Percentiles rank a stretch among this genome's conserved stretches.
These are phyloP conservation scores for Leccinum pellstonianum DNA, from an alignment of 768 basidiomycete genomes.

Conservation along the genomic window DNA sequence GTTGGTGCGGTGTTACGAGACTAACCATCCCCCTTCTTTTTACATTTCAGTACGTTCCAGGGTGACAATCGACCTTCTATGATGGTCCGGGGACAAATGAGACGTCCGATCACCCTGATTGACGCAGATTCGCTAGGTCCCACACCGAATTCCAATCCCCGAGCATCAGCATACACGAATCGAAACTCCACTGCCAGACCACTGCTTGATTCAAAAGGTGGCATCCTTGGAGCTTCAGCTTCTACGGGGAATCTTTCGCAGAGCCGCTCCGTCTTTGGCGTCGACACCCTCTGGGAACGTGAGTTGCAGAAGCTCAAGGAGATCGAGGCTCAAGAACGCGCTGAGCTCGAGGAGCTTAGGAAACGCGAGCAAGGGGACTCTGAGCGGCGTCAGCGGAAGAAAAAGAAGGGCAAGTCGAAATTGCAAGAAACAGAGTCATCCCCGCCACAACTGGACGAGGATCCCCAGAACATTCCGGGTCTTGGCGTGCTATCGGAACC, in stretches of 20 bases:
- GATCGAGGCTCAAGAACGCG: conserved; percentile 69
- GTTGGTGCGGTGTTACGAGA: background rate
- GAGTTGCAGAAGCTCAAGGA: conserved; percentile 79
- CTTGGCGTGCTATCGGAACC: conserved; percentile 21
- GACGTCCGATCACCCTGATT: conserved; percentile 67
- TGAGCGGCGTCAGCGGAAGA: conserved; percentile 36
- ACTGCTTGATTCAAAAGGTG: conserved; percentile 61
- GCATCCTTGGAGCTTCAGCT: conserved; percentile 33
- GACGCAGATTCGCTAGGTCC: conserved; percentile 60
- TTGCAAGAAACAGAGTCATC: conserved; percentile 41
- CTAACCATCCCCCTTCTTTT: conserved; percentile 7
- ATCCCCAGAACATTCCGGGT: conserved; percentile 32
- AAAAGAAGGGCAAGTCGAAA: conserved; percentile 47
- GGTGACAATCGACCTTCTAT: conserved; percentile 90
- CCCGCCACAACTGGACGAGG: conserved; percentile 28
- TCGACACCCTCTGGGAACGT: conserved; percentile 89
- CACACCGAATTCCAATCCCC: conserved; percentile 47
- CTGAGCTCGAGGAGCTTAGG: conserved; percentile 52
- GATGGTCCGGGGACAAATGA: conserved; percentile 71
- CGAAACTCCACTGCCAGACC: conserved; percentile 61
- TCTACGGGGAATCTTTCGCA: conserved; percentile 37
- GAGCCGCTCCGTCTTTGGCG: conserved; percentile 85
- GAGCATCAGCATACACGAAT: conserved; percentile 41
- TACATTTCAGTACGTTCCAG: conserved; percentile 64
- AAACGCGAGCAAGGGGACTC: conserved; percentile 47